phyloP scores from a whole-genome alignment of 805 yeast species.

The Metschnikowia colocasiae region DNA sequence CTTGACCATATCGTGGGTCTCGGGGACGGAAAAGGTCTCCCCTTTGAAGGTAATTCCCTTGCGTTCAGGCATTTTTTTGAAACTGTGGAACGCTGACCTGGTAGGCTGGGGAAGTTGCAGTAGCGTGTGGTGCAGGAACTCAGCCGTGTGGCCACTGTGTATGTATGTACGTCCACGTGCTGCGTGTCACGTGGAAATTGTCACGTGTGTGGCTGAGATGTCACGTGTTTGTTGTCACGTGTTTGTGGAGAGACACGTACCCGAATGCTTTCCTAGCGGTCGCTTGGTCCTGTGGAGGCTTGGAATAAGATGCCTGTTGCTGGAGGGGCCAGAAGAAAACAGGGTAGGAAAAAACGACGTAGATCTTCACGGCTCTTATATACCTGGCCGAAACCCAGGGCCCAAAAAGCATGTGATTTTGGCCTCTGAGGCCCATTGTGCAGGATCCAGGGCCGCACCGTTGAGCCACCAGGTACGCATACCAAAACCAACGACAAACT shows the following conservation, averaged over 20 bases:
- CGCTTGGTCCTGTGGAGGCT: no score
- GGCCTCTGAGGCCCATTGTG: not conserved
- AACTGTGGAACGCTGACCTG: no score
- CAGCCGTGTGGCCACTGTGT: not conserved
- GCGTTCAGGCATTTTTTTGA: not conserved
- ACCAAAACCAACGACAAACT: no score
- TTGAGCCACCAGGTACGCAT: no score
- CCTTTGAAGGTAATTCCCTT: conserved; percentile 44
- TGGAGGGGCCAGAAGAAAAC: no score
- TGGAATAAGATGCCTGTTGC: no score
- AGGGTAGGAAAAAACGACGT: not conserved
- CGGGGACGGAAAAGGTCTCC: conserved; percentile 47
- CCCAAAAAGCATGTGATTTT: conserved; percentile 4
- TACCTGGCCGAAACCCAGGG: not conserved
- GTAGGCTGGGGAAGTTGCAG: no score
- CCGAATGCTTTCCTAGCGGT: no score
- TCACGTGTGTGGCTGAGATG: not conserved
- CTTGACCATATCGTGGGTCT: conserved; percentile 80
- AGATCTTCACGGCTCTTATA: not conserved
- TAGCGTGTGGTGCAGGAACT: not conserved
- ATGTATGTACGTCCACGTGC: not conserved
- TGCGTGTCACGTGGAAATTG: not conserved
- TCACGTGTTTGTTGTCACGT: not conserved
- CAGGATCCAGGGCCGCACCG: not conserved
- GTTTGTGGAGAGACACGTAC: not conserved